Conservation (phyloP, 2,329 filamentous ascomycete genomes). For the Pseudogymnoascus destructans region DNA sequence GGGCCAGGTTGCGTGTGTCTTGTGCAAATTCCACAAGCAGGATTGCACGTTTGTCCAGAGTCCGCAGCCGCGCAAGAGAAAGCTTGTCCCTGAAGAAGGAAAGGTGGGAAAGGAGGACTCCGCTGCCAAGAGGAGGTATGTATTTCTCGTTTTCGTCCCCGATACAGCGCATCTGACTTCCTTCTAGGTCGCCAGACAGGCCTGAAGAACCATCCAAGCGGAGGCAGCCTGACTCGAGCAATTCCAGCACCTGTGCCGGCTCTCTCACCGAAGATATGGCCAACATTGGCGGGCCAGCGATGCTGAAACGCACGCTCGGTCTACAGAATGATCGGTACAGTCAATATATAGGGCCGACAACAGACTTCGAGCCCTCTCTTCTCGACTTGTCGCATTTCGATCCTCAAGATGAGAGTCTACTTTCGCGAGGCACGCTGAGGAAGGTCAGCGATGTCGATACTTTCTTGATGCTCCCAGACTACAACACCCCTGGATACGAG, state of each 20-base stretch:
- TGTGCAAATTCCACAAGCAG: conserved; percentile 65
- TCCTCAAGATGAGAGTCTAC: conserved; percentile 65
- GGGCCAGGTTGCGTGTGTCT: conserved; percentile 56
- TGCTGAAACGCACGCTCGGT: conserved; percentile 58
- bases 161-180: conserved; percentile 11
- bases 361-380: conserved; percentile 71
- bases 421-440: conserved; percentile 54
- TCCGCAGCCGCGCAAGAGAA: conserved; percentile 67
- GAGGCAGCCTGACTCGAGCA: conserved; percentile 41
- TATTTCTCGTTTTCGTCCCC: conserved; percentile 17
- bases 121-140: conserved; percentile 55
- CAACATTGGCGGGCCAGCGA: conserved; percentile 52
- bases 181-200: conserved; percentile 42
- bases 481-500: conserved; percentile 56
- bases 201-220: conserved; percentile 38
- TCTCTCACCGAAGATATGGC: conserved; percentile 58
- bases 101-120: conserved; percentile 45
- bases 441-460: conserved; percentile 67
- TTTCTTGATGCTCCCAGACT: conserved; percentile 68
- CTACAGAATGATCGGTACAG: conserved; percentile 67
- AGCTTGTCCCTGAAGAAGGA: conserved; percentile 43
- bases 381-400: conserved; percentile 72
- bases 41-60: conserved; percentile 69
- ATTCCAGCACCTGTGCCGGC: conserved; percentile 49
- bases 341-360: conserved; percentile 72